phyloP scores from a whole-genome alignment of 306 rosid genomes.

The Rosa persica region DNA sequence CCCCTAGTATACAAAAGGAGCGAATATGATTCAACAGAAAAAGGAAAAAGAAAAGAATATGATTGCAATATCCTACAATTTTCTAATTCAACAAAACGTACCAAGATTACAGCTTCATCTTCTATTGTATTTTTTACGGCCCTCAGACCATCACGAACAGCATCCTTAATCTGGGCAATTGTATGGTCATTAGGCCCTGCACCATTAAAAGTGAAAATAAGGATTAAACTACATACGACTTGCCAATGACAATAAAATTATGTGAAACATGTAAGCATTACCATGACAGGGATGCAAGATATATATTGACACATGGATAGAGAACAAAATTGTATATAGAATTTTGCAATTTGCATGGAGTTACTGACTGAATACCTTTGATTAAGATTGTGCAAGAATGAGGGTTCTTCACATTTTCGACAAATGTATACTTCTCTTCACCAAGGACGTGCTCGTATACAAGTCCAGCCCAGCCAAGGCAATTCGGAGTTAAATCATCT shows the following conservation, averaged over 20 bases:
- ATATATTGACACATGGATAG: neutral
- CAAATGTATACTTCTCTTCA: conserved; percentile 92
- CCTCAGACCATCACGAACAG: conserved; percentile 95
- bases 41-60: neutral
- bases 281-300: neutral
- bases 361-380: conserved; percentile 58
- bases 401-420: conserved; percentile 92
- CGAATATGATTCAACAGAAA: neutral
- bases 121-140: conserved; percentile 91
- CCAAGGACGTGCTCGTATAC: conserved; percentile 97
- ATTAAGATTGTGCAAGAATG: conserved; percentile 93
- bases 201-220: conserved; percentile 24
- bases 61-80: neutral
- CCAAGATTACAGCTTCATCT: conserved; percentile 87
- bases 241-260: conserved; percentile 14
- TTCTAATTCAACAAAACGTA: conserved; percentile 24
- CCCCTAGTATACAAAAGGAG: neutral
- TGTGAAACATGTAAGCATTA: neutral
- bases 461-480: conserved; percentile 99
- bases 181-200: conserved; percentile 99
- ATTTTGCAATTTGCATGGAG: neutral
- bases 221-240: conserved; percentile 23
- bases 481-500: conserved; percentile 82
- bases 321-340: neutral
- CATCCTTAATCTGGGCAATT: conserved; percentile 97